Base-by-base conservation (phyloP, 2,329 filamentous ascomycete genomes). In the Colletotrichum liriopes region DNA sequence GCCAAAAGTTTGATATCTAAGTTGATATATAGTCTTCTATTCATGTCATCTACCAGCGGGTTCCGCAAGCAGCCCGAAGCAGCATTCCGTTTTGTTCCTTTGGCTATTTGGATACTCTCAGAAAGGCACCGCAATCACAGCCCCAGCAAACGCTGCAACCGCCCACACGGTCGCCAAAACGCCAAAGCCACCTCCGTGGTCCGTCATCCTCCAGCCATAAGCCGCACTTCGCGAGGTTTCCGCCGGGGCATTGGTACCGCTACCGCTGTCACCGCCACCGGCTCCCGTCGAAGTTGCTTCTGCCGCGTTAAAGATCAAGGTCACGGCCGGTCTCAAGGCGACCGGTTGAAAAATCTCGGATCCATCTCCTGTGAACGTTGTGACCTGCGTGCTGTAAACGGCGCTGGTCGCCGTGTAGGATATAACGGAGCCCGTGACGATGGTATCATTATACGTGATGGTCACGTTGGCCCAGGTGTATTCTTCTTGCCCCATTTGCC, bases 391-490 rank as follows among this genome's bases (percentile, higher is more conserved):
- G 29, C 5, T 65, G 16, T n/a, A 4, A 5, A 16, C 8, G 23
- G 1, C 4, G 41, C 63, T 66, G 1, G 43, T 41, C 18, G 41
- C 41, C 7, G 49, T 56, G 49, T 54, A 47, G 12, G 63, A 67
- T 0, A 39, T 0, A 0, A 71, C 23, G 0, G 4, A 12, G 6
- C 67, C 56, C 1, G 67, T 67, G 26, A 49, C 8, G 29, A 9
- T 32, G 37, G 63, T 67, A 14, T 71, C 47, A 35, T 67, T 70
- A 49, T 61, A 67, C 20, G 63, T 71, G 11, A 71, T 16, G 49
- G 67, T 60, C 23, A n/a, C 47, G 7, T 43, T 49, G n/a, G 35
- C 55, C 14, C 26, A 2, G 20, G 35, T 43, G 32, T 6, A 14
- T 14, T 35, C 32, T 9, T 51, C 55, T 9, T 32, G 2, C 5